A percentile compares a stretch with the other conserved stretches of the same genome.
Conservation (phyloP, 331 rosid species). For the Malus hybrid region DNA sequence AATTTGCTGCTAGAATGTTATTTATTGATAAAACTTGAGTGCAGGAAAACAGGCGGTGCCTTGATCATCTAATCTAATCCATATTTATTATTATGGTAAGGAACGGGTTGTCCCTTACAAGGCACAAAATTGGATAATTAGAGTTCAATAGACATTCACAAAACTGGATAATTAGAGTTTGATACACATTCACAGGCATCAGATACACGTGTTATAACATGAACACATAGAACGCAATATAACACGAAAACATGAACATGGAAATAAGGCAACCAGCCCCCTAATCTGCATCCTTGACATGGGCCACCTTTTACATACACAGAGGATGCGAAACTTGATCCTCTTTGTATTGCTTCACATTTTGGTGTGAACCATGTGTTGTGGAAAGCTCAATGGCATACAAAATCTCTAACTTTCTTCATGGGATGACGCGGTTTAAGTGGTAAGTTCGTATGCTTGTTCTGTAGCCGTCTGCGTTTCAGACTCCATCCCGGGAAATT, state of each 20-base stretch:
- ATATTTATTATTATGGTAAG: too few species aligned
- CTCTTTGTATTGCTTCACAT: background rate
- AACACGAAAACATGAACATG: background rate
- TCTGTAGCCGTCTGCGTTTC: constrained; percentile 16
- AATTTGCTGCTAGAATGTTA: too few species aligned
- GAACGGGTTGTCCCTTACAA: too few species aligned
- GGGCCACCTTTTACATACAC: background rate
- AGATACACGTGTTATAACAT: too few species aligned
- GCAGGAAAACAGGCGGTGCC: too few species aligned
- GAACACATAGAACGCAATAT: too few species aligned
- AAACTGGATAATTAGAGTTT: background rate
- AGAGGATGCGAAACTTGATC: background rate
- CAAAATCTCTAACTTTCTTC: background rate
- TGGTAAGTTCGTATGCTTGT: constrained; percentile 28
- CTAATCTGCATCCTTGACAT: background rate
- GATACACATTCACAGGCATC: background rate
- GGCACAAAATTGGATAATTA: background rate
- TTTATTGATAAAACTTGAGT: too few species aligned
- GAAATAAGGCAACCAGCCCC: background rate
- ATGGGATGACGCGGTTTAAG: background rate
- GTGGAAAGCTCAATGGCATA: background rate
- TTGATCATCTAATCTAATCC: too few species aligned
- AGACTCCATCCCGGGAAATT: constrained; percentile 50
- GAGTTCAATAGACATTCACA: background rate
- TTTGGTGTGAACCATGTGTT: background rate